Evolutionary conservation across 352 stramenopile genomes (phyloP).

Genomic region (Pythium dissimile): DNA sequence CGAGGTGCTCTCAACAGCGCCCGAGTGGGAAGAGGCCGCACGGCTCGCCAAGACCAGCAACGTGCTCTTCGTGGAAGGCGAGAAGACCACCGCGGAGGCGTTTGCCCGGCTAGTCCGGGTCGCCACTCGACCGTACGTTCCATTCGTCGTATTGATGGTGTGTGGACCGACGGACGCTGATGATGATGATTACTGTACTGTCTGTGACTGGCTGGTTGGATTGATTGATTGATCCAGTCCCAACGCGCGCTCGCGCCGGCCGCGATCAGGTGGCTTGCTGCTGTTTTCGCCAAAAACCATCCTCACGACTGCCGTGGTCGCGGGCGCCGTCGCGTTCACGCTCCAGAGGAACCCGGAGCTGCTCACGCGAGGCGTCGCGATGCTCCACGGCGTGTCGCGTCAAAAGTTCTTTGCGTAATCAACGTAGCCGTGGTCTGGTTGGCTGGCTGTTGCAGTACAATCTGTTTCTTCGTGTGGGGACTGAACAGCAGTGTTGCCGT

Average conservation of each 20-base stretch:
- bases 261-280: neutral
- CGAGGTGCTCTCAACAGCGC: neutral
- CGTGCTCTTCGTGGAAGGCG: slow-evolving; percentile 16
- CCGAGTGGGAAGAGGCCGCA: slow-evolving; percentile 15
- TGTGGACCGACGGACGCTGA: neutral
- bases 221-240: slow-evolving; percentile 1
- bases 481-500: too few species aligned
- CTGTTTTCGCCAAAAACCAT: neutral
- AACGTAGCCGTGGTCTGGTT: neutral
- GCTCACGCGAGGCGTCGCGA: neutral
- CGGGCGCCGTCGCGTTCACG: neutral
- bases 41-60: slow-evolving; percentile 2
- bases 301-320: slow-evolving; percentile 2
- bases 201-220: neutral
- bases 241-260: slow-evolving; percentile 5
- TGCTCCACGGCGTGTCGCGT: slow-evolving; percentile 8
- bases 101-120: slow-evolving; percentile 19
- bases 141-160: neutral
- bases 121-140: slow-evolving; percentile 24
- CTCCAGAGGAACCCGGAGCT: slow-evolving; percentile 10
- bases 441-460: neutral
- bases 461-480: neutral
- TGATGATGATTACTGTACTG: neutral
- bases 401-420: slow-evolving; percentile 14
- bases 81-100: slow-evolving; percentile 39